Base-by-base conservation (phyloP, 1,284 basidiomycete genomes). In the Marasmius sp. region DNA sequence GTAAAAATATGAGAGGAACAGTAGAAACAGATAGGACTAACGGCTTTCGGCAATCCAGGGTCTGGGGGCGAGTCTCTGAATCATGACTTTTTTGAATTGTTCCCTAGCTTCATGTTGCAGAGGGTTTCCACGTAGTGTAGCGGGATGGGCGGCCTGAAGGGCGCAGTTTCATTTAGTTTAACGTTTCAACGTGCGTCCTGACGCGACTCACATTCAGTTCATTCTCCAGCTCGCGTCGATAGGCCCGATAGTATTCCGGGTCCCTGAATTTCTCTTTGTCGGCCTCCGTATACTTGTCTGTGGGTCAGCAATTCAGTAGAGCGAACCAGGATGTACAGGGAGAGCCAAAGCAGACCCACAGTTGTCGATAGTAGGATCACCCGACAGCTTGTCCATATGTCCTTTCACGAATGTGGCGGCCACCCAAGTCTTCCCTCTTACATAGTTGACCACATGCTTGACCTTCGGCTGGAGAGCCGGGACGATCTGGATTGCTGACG, bases 401-500 rank as follows among this genome's bases (percentile, higher is more conserved):
- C 76, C 74, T 37, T 73, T 71, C 4, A 79, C 75, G 63, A 87
- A 86, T 0, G 80, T 78, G 1, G 79, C 70, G 3, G 84, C 77
- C 41, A 89, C 76, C 87, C 85, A 89, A 0, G 86, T 85, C 69
- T 82, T 81, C 1, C 86, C 83, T 16, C 85, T 80, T 41, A 86
- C 86, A 66, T 82, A 88, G 70, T 87, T 86, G 45, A 75, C 73
- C 33, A 89, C 61, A 61, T 79, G 77, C 56, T 73, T 71, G 6
- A 86, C 85, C 60, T 76, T 77, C 1, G 82, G 79, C 65, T 87
- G 85, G 10, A 89, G 71, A 1, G 85, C 79, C 0, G 87, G 79
- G 0, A 88, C 82, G 12, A 88, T 81, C 67, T 89, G 88, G 27
- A 89, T 79, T 1, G 83, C 85, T n/a, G 85, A 85, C 0, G 86